These are phyloP conservation scores for Coemansia sp. DNA, from an alignment of 192 early-diverging fungal species.

Conservation along the genomic window DNA sequence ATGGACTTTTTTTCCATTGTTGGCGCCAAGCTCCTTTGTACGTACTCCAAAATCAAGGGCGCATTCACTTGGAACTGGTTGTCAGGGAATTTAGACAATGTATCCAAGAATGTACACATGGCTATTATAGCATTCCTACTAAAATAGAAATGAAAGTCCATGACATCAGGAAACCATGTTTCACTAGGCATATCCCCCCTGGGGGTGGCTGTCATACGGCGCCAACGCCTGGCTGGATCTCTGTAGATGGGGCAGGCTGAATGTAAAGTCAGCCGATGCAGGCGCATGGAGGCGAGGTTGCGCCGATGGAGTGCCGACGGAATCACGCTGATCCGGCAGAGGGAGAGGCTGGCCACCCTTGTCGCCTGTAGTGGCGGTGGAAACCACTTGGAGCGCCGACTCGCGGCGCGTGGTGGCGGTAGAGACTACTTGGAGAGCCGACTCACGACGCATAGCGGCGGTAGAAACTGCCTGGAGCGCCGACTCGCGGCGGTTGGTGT, in stretches of 20 bases:
- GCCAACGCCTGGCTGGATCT: background rate
- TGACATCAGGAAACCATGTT: background rate
- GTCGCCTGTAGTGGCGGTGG: background rate
- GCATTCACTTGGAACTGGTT: background rate
- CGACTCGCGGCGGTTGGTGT: background rate
- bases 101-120: background rate
- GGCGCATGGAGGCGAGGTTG: background rate
- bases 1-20: background rate
- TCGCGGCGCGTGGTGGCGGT: background rate
- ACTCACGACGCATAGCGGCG: background rate
- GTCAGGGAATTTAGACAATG: background rate
- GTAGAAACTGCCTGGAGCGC: background rate
- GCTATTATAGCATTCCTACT: background rate
- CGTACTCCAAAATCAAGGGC: background rate
- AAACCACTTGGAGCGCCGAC: background rate
- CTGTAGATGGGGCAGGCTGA: conserved; percentile 4
- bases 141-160: background rate
- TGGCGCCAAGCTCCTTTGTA: background rate
- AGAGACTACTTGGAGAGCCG: background rate
- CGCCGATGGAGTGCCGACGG: background rate
- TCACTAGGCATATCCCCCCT: background rate
- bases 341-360: background rate
- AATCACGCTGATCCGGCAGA: conserved; percentile 3
- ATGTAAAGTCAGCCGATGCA: background rate
- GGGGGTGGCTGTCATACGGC: background rate